Base-by-base conservation (phyloP, 1,139 yeast genomes). In the Yamadazyma oceani region DNA sequence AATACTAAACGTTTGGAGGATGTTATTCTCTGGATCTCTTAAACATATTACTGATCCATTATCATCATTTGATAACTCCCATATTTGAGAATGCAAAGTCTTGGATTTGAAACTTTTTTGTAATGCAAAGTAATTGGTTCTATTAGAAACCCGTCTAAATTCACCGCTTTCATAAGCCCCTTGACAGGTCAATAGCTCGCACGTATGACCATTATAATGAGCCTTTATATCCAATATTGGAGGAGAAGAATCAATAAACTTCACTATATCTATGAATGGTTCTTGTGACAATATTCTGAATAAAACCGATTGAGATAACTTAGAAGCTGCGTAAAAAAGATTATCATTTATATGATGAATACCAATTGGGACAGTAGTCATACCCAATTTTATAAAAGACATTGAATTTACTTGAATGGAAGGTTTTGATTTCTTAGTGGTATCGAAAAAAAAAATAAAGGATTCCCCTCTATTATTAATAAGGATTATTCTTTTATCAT, bases 131-230 rank as follows among this genome's bases (percentile, higher is more conserved):
- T 26, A 25, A n/a, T 22, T 19, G 3, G 35, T 26, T 23, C 38
- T 35, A 26, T 33, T 39, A 4, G 50, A 38, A 11, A 45, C 5
- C 32, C 49, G 55, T 34, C 57, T 46, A 27, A 62, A 45, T 37
- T 69, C 73, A 6, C 74, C 69, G 28, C 66, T 59, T 16, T 61
- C 58, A 42, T 62, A 59, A 2, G 73, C 70, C 17, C 75, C 75
- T 41, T 64, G 72, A 36, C 70, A 62, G 3, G 61, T 43, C 19
- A 58, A 48, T 8, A 68, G 14, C n/a, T 49, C 49, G 2, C 39
- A 29, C 5, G 21, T 13, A 16, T 38, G 38, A 2, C 38, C 39
- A 2, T 36, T 36, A 4, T 19, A 15, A 6, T 32, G 29, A 3
- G 45, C 27, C 15, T 51, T 50, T 11, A 68, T 42, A 40, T 62